Conservation (phyloP, 108 stramenopile species). For the Cyclostephanos invisitatus region DNA sequence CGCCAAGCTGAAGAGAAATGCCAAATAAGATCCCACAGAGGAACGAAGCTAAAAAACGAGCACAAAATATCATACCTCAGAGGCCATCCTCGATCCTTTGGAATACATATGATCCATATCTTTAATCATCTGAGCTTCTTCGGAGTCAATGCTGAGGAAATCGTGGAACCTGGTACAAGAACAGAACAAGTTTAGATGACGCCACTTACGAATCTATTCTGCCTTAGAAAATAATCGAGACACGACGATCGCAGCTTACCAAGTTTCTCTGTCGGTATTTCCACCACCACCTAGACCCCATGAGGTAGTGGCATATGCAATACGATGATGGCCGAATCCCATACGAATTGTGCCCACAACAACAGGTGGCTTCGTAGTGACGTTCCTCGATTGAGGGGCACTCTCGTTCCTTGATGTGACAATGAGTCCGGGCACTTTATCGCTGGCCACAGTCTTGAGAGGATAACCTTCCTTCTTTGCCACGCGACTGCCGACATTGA, state of each 20-base stretch:
- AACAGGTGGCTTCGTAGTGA: constrained; percentile 55
- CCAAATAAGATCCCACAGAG: background rate
- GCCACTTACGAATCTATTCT: background rate
- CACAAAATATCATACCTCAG: constrained; percentile 52
- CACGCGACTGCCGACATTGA: constrained; percentile 40
- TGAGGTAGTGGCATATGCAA: constrained; percentile 85
- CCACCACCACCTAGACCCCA: constrained; percentile 64
- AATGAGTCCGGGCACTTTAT: constrained; percentile 40
- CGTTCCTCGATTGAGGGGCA: constrained; percentile 16
- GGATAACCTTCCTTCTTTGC: constrained; percentile 47
- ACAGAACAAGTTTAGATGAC: background rate
- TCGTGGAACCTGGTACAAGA: constrained; percentile 79
- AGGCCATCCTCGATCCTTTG: constrained; percentile 75
- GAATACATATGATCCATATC: constrained; percentile 79
- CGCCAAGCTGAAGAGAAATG: constrained; percentile 54
- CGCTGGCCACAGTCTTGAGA: constrained; percentile 34
- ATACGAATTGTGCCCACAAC: constrained; percentile 92
- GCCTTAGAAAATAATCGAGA: background rate
- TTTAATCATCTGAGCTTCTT: constrained; percentile 83
- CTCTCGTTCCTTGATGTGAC: constrained; percentile 44
- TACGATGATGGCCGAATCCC: constrained; percentile 95
- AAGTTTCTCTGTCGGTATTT: constrained; percentile 40
- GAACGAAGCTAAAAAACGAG: constrained; percentile 7
- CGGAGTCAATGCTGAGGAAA: constrained; percentile 86
- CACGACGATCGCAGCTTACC: background rate